Evolutionary conservation across 371 early-diverging fungal genomes (phyloP), one percentile per base, ranked within the genome.

Genomic region (Zopfochytrium polystomum): DNA sequence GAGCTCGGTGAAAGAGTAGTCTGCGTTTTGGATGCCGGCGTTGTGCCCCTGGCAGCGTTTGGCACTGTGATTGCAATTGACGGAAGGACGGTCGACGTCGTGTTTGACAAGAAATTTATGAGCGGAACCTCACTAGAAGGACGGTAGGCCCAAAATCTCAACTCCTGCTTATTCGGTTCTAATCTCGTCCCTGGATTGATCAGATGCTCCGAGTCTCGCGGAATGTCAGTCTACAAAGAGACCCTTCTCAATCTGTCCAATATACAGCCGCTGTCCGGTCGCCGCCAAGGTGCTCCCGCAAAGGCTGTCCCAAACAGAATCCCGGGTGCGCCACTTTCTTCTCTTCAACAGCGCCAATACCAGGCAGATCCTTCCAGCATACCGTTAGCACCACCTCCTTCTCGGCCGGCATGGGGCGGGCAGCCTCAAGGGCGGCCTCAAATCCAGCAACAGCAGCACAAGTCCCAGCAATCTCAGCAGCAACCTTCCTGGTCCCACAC

Each of bases 1-100:
- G 76, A 74, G 44, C 77, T 96, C 3, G 96, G 98, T 30, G 92
- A 97, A 59, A 88, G 96, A 20, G 88, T 96, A 0, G 74, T 88
- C 18, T 86, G 84, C 67, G 90, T 87, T 9, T 70, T 81, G 42
- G 90, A 92, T 44, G 71, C 84, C 15, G 91, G 92, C 53, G 77
- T 73, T 35, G 91, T 92, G 7, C 91, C 91, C 9, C 66, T 93
- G 33, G 95, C 84, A 1, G 79, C 84, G 22, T 79, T 79, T 55
- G 97, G 97, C 23, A 90, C 89, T 11, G 85, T 95, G 1, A 87
- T 95, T 46, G 91, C 87, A 9, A 78, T 91, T 7, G 60, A 60
- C 27, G 72, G 86, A 44, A 72, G 80, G 46, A 67, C 77, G 27
- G 62, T 95, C 2, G 95, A 96, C 55, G 81, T 97, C 7, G 69